Evolutionary conservation across 164 flowering plant genomes (phyloP).

Genomic region (Kalanchoe fedtschenkoi): DNA sequence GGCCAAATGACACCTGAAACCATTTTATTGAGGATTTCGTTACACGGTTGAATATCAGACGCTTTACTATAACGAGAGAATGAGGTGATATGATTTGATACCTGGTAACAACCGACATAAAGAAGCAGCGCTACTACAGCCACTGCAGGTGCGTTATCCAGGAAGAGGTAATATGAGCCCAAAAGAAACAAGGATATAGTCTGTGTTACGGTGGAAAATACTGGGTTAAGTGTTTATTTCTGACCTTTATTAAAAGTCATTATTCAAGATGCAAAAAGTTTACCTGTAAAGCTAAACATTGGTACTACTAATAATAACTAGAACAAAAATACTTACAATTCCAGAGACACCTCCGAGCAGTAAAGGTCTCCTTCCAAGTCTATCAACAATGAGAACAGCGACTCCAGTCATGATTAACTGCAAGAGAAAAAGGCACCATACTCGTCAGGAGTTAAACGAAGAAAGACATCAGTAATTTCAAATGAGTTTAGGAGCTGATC

Average conservation of each 20-base stretch:
- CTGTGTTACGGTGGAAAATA: conserved; percentile 22
- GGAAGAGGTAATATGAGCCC: conserved; percentile 77
- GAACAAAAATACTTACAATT: conserved; percentile 43
- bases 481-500: too few species aligned
- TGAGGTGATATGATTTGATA: conserved; percentile 11
- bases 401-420: conserved; percentile 81
- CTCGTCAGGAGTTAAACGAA: neutral
- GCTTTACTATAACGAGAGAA: too few species aligned
- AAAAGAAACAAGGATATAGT: conserved; percentile 67
- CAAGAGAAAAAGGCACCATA: conserved; percentile 9
- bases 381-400: conserved; percentile 83
- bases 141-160: conserved; percentile 42
- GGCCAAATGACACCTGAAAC: conserved; percentile 90
- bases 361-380: conserved; percentile 88
- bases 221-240: too few species aligned
- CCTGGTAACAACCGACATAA: conserved; percentile 98
- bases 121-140: conserved; percentile 80
- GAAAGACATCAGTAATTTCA: neutral
- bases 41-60: neutral
- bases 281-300: too few species aligned
- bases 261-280: too few species aligned
- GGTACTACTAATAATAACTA: neutral
- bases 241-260: too few species aligned
- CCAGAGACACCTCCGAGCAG: conserved; percentile 91
- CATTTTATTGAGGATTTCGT: neutral